Evolutionary conservation across 768 basidiomycete species (phyloP).

Genomic region (Auricularia cornea): DNA sequence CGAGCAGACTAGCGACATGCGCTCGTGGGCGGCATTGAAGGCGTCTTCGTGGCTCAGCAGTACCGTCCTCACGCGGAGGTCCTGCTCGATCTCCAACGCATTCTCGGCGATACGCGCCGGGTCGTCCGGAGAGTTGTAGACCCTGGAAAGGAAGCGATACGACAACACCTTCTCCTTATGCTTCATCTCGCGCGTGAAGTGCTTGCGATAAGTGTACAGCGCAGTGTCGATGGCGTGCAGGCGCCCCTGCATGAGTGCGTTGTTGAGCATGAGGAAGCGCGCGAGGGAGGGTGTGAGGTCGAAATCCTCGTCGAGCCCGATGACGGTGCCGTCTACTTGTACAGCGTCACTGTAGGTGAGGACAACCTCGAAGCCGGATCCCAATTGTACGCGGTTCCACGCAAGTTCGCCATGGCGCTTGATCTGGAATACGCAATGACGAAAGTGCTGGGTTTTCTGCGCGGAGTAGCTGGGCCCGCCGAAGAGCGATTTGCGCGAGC

Average conservation of each 20-base stretch:
- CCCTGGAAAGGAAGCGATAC: constrained; percentile 52
- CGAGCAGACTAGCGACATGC: constrained; percentile 41
- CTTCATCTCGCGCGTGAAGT: constrained; percentile 39
- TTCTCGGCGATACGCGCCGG: constrained; percentile 36
- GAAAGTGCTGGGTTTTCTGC: constrained; percentile 37
- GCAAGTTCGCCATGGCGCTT: constrained; percentile 42
- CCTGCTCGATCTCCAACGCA: constrained; percentile 41
- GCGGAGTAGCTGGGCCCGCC: constrained; percentile 44
- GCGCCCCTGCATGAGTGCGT: constrained; percentile 36
- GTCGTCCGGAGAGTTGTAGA: constrained; percentile 50
- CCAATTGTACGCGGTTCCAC: constrained; percentile 48
- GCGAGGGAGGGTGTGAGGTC: constrained; percentile 55
- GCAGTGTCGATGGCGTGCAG: constrained; percentile 37
- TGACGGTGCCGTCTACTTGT: constrained; percentile 37
- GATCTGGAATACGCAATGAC: constrained; percentile 41
- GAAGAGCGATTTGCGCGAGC: constrained; percentile 34
- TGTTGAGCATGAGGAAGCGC: constrained; percentile 53
- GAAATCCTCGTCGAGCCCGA: constrained; percentile 60
- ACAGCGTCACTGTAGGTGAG: constrained; percentile 50
- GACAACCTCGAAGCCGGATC: constrained; percentile 59
- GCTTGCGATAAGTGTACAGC: constrained; percentile 43
- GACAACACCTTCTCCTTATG: constrained; percentile 48
- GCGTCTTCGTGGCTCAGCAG: constrained; percentile 37
- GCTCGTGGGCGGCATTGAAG: constrained; percentile 43
- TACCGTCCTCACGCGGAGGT: constrained; percentile 46